Evolutionary conservation across 2,329 filamentous ascomycete species (phyloP), one percentile per base, ranked within the genome.

Genomic region (Colletotrichum lindemuthianum): DNA sequence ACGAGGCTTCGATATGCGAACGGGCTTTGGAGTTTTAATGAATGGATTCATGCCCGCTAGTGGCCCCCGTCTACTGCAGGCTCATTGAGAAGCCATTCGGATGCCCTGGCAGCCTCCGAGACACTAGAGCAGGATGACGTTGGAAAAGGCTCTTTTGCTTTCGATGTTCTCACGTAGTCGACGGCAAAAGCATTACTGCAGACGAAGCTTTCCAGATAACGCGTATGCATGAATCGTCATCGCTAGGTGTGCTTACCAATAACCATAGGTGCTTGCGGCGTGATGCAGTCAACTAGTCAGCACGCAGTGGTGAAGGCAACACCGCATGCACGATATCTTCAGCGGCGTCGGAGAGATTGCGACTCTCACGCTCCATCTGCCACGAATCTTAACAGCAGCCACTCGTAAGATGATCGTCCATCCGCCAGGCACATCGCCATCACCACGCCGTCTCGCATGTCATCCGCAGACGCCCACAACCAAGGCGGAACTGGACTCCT

Each of bases 141-240:
- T 24, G 24, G 24, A 24, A 24, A 24, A 24, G 5, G 24, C 24
- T 24, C 24, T 5, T 5, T 24, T 24, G 24, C 24, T 24, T 24
- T 24, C 24, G 24, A 24, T 5, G 5, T 24, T 24, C 1, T 24
- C 24, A 24, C 4, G 24, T 24, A 24, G 24, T 24, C 24, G 24
- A 24, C 4, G 24, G 24, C 24, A 24, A 24, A 4, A 24, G 24
- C 4, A 4, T 24, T 24, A 24, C 24, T 24, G 24, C 15, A 47
- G 49, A 60, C 33, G 49, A 48, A 43, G 44, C 16, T 24, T 24
- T 24, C 24, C 24, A 24, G 24, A 24, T 3, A 24, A 4, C 24
- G 5, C 24, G 24, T 24, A 24, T 24, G 24, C 24, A 24, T 49
- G 50, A 61, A n/a, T 65, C 59, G 59, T 36, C 51, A 52, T 41